These are phyloP conservation scores for Plasmopara muralis DNA, from an alignment of 352 stramenopile genomes.

Conservation along the genomic window DNA sequence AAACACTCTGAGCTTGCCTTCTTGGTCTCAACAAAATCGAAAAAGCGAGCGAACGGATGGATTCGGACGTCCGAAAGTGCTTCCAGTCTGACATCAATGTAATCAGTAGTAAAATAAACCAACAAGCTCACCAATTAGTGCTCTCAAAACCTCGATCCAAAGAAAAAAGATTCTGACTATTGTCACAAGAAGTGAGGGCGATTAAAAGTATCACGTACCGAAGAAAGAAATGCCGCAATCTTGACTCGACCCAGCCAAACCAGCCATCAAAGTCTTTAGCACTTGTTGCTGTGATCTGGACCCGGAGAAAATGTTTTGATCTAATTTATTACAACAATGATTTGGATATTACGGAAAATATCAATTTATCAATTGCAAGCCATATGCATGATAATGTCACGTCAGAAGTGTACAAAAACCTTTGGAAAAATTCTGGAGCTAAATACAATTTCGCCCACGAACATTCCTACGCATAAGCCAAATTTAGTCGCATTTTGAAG, in stretches of 20 bases:
- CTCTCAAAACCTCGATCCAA: background rate
- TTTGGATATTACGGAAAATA: conserved; percentile 5
- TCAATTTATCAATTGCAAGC: conserved; percentile 1
- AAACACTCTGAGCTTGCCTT: conserved; percentile 9
- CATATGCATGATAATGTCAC: background rate
- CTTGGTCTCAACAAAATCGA: conserved; percentile 40
- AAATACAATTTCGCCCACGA: conserved; percentile 79
- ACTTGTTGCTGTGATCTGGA: conserved; percentile 58
- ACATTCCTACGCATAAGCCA: conserved; percentile 37
- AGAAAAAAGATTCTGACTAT: background rate
- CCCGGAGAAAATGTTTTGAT: conserved; percentile 73
- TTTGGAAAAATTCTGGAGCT: conserved; percentile 65
- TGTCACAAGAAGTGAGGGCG: background rate
- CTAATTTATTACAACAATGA: conserved; percentile 16
- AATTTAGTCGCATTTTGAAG: background rate
- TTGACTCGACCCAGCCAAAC: conserved; percentile 87
- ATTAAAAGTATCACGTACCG: conserved; percentile 28
- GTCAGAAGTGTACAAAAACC: conserved; percentile 23
- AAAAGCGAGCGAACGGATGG: conserved; percentile 79
- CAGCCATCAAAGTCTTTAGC: conserved; percentile 55
- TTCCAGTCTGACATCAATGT: conserved; percentile 40
- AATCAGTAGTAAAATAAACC: background rate
- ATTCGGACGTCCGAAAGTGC: conserved; percentile 46
- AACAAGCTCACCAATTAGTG: background rate
- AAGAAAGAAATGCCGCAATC: conserved; percentile 73